Conservation (phyloP, 768 basidiomycete species). For the Russula dissimulans region DNA sequence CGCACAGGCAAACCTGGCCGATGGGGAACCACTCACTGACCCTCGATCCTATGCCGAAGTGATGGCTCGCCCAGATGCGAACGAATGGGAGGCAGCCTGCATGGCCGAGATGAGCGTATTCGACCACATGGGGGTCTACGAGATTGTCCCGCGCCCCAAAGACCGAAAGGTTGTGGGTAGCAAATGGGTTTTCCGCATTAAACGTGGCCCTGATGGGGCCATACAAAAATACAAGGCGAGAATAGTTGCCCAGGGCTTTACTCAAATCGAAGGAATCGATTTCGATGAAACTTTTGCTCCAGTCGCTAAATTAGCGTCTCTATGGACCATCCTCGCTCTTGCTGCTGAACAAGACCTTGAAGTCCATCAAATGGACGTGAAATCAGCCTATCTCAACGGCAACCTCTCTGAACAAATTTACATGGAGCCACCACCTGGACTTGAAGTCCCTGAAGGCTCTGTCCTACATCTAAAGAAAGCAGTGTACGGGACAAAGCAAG, state of each 20-base stretch:
- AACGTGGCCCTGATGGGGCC: conserved; percentile 25
- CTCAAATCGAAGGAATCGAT: conserved; percentile 29
- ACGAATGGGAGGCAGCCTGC: not conserved
- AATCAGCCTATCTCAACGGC: too few species aligned
- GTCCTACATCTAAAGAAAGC: too few species aligned
- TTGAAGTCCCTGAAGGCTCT: too few species aligned
- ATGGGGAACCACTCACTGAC: not conserved
- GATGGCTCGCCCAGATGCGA: not conserved
- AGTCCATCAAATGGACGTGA: too few species aligned
- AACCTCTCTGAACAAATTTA: too few species aligned
- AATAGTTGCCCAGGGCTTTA: conserved; percentile 32
- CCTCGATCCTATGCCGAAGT: not conserved
- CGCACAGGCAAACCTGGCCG: not conserved
- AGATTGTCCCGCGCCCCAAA: not conserved
- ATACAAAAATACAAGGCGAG: conserved; percentile 29
- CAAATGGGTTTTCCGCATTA: conserved; percentile 15
- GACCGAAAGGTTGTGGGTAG: not conserved
- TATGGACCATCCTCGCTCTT: too few species aligned
- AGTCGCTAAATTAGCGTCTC: too few species aligned
- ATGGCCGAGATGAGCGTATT: not conserved
- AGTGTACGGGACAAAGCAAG: too few species aligned
- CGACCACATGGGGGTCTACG: not conserved
- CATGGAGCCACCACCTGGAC: too few species aligned
- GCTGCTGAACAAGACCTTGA: too few species aligned
- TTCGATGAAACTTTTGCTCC: too few species aligned